Evolutionary conservation across 2,329 filamentous ascomycete genomes (phyloP).

Genomic region (Penicillium sp.): DNA sequence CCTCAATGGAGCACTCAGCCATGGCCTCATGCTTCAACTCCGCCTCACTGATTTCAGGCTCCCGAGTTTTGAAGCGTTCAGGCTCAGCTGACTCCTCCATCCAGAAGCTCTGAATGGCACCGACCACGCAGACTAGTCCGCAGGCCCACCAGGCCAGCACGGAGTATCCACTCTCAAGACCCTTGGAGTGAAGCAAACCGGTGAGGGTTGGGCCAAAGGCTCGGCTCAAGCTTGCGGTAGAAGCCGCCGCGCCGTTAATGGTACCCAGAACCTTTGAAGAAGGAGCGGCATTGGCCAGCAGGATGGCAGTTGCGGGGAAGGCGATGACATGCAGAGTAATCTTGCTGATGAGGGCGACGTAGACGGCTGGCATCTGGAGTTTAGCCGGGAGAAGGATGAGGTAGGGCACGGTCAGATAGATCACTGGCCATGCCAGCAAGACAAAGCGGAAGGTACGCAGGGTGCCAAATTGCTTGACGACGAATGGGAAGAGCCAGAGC

Average conservation of each 20-base stretch:
- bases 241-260: conserved; percentile 89
- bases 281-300: conserved; percentile 84
- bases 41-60: conserved; percentile 30
- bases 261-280: conserved; percentile 82
- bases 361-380: conserved; percentile 73
- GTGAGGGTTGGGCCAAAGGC: conserved; percentile 88
- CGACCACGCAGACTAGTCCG: conserved; percentile 71
- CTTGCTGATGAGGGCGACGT: conserved; percentile 80
- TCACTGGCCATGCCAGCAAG: conserved; percentile 77
- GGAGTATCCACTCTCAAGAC: conserved; percentile 77
- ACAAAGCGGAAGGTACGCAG: conserved; percentile 80
- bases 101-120: conserved; percentile 72
- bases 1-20: conserved; percentile 24
- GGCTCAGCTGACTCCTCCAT: conserved; percentile 64
- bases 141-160: conserved; percentile 94
- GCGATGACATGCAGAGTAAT: conserved; percentile 89
- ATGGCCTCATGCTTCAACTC: conserved; percentile 26
- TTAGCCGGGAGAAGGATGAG: conserved; percentile 76
- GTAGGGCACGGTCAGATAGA: conserved; percentile 88
- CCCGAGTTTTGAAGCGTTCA: conserved; percentile 35
- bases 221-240: conserved; percentile 83
- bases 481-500: conserved; percentile 76
- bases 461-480: conserved; percentile 74
- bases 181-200: conserved; percentile 78
- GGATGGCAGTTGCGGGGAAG: conserved; percentile 85